These are phyloP conservation scores for Penicilliopsis zonata DNA, from an alignment of 495 filamentous ascomycete species.

Conservation along the genomic window DNA sequence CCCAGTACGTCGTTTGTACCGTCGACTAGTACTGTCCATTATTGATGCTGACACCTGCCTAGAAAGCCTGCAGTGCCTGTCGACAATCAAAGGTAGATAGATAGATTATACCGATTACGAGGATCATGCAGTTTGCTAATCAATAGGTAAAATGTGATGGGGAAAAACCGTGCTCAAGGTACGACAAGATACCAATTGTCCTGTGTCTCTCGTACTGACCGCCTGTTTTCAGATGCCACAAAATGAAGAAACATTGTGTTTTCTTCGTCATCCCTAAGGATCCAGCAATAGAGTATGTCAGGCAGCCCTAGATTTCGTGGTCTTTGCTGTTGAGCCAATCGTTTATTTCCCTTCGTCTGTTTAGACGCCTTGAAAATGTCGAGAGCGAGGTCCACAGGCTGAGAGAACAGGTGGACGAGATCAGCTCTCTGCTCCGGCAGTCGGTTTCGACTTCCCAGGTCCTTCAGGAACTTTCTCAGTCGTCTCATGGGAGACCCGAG, in stretches of 20 bases:
- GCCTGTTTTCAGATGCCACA: conserved; percentile 15
- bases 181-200: conserved; percentile 1
- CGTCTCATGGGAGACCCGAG: too few species aligned
- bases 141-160: conserved; percentile 28
- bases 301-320: too few species aligned
- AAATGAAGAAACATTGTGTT: conserved; percentile 20
- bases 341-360: not conserved
- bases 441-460: not conserved
- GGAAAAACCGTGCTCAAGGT: conserved; percentile 26
- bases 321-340: not conserved
- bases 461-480: not conserved
- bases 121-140: conserved; percentile 1
- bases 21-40: not conserved
- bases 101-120: not conserved
- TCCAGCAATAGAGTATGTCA: conserved; percentile 19
- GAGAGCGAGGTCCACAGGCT: conserved; percentile 21
- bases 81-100: conserved; percentile 21
- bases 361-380: conserved; percentile 14
- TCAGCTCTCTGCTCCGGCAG: conserved; percentile 12
- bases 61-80: conserved; percentile 29
- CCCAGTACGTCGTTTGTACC: conserved; percentile 12
- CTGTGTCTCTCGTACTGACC: too few species aligned
- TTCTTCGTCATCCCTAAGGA: conserved; percentile 28
- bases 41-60: conserved; percentile 1
- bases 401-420: conserved; percentile 15